These are phyloP conservation scores for Ophiognomonia clavigignenti-juglandacearum DNA, from an alignment of 2,329 filamentous ascomycete species.

Conservation along the genomic window DNA sequence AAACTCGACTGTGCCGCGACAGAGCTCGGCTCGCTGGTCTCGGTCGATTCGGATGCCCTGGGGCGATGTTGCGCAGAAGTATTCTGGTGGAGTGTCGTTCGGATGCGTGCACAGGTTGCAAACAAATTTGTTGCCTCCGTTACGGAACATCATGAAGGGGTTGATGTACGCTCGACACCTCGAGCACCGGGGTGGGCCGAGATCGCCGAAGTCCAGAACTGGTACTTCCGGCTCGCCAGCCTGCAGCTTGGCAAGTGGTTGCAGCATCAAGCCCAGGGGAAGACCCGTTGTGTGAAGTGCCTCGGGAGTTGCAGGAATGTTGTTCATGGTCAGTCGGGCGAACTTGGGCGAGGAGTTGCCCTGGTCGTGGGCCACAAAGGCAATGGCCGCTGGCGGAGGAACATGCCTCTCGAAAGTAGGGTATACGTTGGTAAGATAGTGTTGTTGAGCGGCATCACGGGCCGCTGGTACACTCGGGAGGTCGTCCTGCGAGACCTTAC, in stretches of 20 bases:
- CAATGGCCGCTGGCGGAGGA: constrained; percentile 80
- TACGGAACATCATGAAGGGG: constrained; percentile 96
- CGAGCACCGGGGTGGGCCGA: constrained; percentile 83
- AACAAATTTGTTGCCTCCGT: constrained; percentile 91
- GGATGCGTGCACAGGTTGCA: constrained; percentile 98
- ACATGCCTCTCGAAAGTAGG: constrained; percentile 93
- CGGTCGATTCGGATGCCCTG: constrained; percentile 84
- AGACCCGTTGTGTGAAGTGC: constrained; percentile 75
- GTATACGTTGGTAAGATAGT: constrained; percentile 84
- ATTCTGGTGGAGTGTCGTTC: constrained; percentile 88
- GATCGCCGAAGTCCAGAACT: constrained; percentile 90
- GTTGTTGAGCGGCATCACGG: constrained; percentile 74
- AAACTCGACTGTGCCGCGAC: constrained; percentile 90
- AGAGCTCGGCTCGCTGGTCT: constrained; percentile 82
- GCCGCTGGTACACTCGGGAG: constrained; percentile 86
- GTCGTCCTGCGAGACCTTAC: constrained; percentile 82
- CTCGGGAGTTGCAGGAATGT: constrained; percentile 79
- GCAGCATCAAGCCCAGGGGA: constrained; percentile 81
- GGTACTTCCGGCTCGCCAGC: constrained; percentile 83
- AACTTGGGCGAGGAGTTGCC: constrained; percentile 96
- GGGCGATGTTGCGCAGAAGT: constrained; percentile 87
- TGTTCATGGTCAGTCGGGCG: constrained; percentile 86
- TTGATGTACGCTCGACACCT: constrained; percentile 97
- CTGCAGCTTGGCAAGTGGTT: constrained; percentile 79
- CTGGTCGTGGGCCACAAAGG: constrained; percentile 92